Evolutionary conservation across 768 basidiomycete genomes (phyloP).

Genomic region (Phaffia australis): DNA sequence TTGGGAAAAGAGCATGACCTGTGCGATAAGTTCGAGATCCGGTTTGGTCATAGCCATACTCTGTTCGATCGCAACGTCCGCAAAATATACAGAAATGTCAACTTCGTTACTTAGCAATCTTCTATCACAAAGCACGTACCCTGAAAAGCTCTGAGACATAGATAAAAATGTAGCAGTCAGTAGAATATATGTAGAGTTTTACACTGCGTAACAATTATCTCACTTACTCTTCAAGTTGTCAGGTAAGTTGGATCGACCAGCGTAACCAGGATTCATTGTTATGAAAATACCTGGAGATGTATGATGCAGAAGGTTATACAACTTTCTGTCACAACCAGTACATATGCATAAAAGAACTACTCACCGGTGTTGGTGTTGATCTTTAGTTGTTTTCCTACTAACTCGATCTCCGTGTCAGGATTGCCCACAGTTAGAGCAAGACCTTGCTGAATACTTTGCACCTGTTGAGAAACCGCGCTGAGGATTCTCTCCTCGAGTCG

Average conservation of each 20-base stretch:
- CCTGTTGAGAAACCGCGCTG: conserved; percentile 96
- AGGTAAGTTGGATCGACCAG: conserved; percentile 68
- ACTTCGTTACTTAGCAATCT: background rate
- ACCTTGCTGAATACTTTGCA: conserved; percentile 96
- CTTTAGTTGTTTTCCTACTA: conserved; percentile 86
- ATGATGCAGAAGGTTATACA: background rate
- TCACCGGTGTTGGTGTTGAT: conserved; percentile 86
- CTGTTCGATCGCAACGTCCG: conserved; percentile 15
- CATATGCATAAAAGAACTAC: conserved; percentile 25
- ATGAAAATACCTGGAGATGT: conserved; percentile 73
- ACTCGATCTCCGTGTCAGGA: conserved; percentile 79
- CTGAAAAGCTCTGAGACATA: conserved; percentile 86
- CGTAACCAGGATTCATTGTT: conserved; percentile 97
- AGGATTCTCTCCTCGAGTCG: conserved; percentile 95
- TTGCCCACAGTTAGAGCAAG: conserved; percentile 70
- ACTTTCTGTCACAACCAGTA: background rate
- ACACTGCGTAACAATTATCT: too few relatives aligned
- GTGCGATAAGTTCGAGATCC: conserved; percentile 94
- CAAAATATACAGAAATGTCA: background rate
- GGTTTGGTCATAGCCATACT: conserved; percentile 99
- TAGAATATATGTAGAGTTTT: conserved; percentile 19
- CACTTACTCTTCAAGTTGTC: conserved; percentile 42
- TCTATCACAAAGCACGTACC: conserved; percentile 44
- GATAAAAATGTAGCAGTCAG: conserved; percentile 48
- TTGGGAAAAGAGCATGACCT: conserved; percentile 99